A percentile compares a stretch with the other conserved stretches of the same genome.
phyloP scores from a whole-genome alignment of 805 yeast genomes.

The Wickerhamiella sergipiensis region DNA sequence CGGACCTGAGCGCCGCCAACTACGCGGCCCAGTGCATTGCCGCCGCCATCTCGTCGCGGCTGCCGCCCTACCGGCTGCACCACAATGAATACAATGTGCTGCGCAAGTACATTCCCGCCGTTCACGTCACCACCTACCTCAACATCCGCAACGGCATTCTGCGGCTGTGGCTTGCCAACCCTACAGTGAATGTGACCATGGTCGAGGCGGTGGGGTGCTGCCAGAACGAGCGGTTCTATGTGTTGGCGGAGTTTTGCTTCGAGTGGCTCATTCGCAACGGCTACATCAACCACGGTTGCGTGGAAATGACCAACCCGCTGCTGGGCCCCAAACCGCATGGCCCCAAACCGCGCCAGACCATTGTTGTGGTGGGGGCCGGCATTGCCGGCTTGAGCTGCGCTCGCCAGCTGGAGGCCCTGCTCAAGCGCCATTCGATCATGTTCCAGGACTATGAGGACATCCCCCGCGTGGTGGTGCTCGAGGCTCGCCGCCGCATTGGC shows the following conservation, averaged over 20 bases:
- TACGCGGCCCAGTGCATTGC: slow-evolving; percentile 28
- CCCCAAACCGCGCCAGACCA: slow-evolving; percentile 27
- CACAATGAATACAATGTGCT: slow-evolving; percentile 26
- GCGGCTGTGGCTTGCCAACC: slow-evolving; percentile 31
- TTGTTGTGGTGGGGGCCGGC: slow-evolving; percentile 88
- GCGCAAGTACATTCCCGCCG: slow-evolving; percentile 22
- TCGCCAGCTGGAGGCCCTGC: slow-evolving; percentile 72
- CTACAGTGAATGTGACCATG: slow-evolving; percentile 28
- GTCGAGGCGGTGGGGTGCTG: slow-evolving; percentile 33
- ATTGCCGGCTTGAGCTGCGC: slow-evolving; percentile 95
- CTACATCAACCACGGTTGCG: slow-evolving; percentile 30
- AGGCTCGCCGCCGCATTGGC: slow-evolving; percentile 30
- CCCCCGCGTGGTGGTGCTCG: slow-evolving; percentile 28
- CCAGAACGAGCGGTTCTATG: slow-evolving; percentile 26
- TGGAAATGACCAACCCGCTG: slow-evolving; percentile 8
- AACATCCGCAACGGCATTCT: slow-evolving; percentile 31
- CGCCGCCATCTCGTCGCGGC: slow-evolving; percentile 28
- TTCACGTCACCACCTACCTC: slow-evolving; percentile 30
- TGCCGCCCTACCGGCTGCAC: slow-evolving; percentile 27
- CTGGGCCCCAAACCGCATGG: slow-evolving; percentile 16
- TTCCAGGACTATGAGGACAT: slow-evolving; percentile 27
- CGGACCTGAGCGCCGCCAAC: slow-evolving; percentile 23
- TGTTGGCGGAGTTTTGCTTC: slow-evolving; percentile 30
- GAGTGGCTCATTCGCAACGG: slow-evolving; percentile 31
- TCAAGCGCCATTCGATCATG: slow-evolving; percentile 19